These are phyloP conservation scores for Alternaria angustiovoidea DNA, from an alignment of 2,329 filamentous ascomycete species.

Conservation along the genomic window DNA sequence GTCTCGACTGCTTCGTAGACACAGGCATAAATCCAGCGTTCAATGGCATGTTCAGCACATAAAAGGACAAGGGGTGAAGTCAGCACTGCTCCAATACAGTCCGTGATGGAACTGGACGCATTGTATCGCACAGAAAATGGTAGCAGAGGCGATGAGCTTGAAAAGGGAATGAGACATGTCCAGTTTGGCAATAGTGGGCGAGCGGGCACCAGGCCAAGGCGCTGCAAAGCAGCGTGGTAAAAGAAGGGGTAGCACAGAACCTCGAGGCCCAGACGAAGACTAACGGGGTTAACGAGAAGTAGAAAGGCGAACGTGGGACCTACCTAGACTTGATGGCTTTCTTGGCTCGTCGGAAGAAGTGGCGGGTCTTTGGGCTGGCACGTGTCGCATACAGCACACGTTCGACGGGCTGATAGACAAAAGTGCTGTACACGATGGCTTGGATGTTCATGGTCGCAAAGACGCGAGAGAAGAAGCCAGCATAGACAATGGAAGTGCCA, in stretches of 20 bases:
- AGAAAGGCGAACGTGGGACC: constrained; percentile 4
- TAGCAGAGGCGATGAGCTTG: constrained; percentile 34
- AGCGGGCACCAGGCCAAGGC: constrained; percentile 40
- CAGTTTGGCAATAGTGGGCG: constrained; percentile 38
- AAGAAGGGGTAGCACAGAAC: constrained; percentile 44
- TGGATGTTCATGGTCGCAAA: constrained; percentile 33
- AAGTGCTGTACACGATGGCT: constrained; percentile 27
- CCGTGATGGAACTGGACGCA: constrained; percentile 24
- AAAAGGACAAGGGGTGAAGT: constrained; percentile 42
- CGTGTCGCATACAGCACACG: constrained; percentile 33
- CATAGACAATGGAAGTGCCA: constrained; percentile 35
- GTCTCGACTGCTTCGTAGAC: constrained; percentile 43
- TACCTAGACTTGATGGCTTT: constrained; percentile 32
- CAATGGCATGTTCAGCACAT: constrained; percentile 34
- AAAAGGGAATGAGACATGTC: constrained; percentile 41
- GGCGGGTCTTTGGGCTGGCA: constrained; percentile 30
- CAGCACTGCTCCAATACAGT: constrained; percentile 25
- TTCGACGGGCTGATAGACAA: constrained; percentile 39
- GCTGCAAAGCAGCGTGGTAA: constrained; percentile 43
- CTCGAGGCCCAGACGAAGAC: constrained; percentile 40
- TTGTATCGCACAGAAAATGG: constrained; percentile 30
- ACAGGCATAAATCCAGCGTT: constrained; percentile 37
- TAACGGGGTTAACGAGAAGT: constrained; percentile 21
- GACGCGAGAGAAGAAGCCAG: constrained; percentile 36
- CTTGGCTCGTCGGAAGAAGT: constrained; percentile 33